phyloP scores from a whole-genome alignment of 2,329 filamentous ascomycete genomes.

The Calonectria pteridis region DNA sequence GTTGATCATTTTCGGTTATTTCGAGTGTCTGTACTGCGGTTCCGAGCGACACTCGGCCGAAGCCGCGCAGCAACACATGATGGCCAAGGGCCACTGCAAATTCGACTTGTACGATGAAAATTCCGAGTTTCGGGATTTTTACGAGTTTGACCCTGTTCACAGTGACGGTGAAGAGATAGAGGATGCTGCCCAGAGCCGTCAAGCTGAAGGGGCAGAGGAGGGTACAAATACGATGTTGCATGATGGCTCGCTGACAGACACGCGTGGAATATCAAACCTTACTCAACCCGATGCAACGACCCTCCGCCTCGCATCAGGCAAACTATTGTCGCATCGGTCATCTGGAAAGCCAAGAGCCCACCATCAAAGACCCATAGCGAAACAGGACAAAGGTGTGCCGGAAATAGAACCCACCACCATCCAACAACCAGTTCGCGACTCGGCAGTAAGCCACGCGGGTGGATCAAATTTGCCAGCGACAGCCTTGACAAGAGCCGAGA shows the following conservation, averaged over 20 bases:
- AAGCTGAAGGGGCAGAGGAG: background rate
- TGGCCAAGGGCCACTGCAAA: constrained; percentile 59
- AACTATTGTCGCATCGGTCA: background rate
- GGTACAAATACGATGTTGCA: background rate
- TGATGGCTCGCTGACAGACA: background rate
- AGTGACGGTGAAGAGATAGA: background rate
- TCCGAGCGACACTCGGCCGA: constrained; percentile 54
- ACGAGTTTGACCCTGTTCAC: background rate
- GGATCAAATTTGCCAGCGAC: background rate
- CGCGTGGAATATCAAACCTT: background rate
- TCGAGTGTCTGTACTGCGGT: constrained; percentile 64
- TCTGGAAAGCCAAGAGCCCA: background rate
- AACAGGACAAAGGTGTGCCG: background rate
- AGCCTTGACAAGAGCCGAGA: background rate
- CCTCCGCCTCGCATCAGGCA: background rate
- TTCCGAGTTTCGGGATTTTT: constrained; percentile 55
- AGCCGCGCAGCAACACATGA: constrained; percentile 64
- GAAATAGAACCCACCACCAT: background rate
- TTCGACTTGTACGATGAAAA: constrained; percentile 50
- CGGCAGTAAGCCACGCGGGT: background rate
- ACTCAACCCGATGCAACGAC: background rate
- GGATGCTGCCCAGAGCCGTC: background rate
- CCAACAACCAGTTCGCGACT: background rate
- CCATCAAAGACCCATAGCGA: background rate
- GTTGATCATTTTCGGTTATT: constrained; percentile 59